These are phyloP conservation scores for Fusarium chuoi DNA, from an alignment of 2,329 filamentous ascomycete genomes.

Conservation along the genomic window DNA sequence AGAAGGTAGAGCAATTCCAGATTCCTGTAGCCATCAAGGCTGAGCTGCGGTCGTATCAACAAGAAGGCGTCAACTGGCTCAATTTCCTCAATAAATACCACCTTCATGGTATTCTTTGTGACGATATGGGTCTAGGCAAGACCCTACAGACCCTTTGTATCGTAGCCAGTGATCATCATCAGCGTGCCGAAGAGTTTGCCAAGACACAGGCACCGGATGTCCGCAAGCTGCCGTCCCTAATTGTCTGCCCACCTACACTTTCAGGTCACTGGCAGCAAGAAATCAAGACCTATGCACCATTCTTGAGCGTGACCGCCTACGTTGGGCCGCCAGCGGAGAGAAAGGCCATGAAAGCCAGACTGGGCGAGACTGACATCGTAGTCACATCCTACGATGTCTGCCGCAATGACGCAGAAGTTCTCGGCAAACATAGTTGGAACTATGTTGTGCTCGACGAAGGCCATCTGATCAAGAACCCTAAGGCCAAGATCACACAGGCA, in stretches of 20 bases:
- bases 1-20: conserved; percentile 93
- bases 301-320: conserved; percentile 89
- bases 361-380: conserved; percentile 87
- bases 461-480: conserved; percentile 98
- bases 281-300: conserved; percentile 93
- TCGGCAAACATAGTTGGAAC: conserved; percentile 90
- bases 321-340: conserved; percentile 89
- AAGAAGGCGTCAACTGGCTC: conserved; percentile 98
- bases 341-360: conserved; percentile 72
- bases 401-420: conserved; percentile 89
- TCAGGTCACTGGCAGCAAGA: conserved; percentile 99
- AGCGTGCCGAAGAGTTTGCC: conserved; percentile 88
- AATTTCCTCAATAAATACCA: conserved; percentile 98
- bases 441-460: conserved; percentile 98
- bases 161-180: conserved; percentile 95
- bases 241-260: conserved; percentile 94
- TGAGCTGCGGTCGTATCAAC: conserved; percentile 94
- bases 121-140: conserved; percentile 99
- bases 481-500: conserved; percentile 92
- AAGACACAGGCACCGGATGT: conserved; percentile 83
- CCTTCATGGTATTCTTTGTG: conserved; percentile 96
- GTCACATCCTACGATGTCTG: conserved; percentile 99
- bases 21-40: conserved; percentile 98
- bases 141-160: conserved; percentile 98
- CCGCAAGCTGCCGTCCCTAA: conserved; percentile 85